These are phyloP conservation scores for Acer negundo DNA, from an alignment of 345 rosid genomes.

Conservation along the genomic window DNA sequence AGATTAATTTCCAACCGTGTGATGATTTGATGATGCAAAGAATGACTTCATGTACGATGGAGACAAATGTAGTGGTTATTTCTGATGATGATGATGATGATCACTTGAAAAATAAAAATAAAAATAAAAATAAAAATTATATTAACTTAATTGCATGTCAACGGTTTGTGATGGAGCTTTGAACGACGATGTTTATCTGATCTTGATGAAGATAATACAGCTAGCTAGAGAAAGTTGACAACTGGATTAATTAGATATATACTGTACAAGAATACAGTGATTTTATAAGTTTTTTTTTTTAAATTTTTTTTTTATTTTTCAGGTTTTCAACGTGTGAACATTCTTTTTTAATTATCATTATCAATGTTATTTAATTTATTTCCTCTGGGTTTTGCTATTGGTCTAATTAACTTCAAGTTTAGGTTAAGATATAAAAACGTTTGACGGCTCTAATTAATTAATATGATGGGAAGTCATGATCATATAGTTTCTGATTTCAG, in stretches of 20 bases:
- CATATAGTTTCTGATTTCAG: not conserved
- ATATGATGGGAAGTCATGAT: not conserved
- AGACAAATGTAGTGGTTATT: conserved; percentile 43
- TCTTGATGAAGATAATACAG: not conserved
- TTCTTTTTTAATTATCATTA: not conserved
- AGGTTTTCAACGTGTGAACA: not conserved
- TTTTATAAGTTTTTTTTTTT: not conserved
- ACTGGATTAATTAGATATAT: not conserved
- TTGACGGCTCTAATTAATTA: not conserved
- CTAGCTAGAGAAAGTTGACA: conserved; percentile 10
- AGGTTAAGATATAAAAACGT: not conserved
- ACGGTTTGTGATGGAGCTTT: not conserved
- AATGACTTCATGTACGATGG: conserved; percentile 42
- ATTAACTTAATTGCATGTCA: not conserved
- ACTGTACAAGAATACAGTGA: too few relatives aligned
- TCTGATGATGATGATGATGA: conserved; percentile 27
- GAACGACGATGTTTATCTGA: not conserved
- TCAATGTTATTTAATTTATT: not conserved
- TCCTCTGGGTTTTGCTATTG: not conserved
- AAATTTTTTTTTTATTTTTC: not conserved
- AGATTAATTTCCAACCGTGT: conserved; percentile 25
- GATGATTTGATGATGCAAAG: conserved; percentile 42
- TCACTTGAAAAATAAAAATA: not conserved
- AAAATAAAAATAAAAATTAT: too few relatives aligned
- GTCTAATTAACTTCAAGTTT: not conserved